phyloP scores from a whole-genome alignment of 1,139 yeast genomes.

The Blastobotrys elegans region DNA sequence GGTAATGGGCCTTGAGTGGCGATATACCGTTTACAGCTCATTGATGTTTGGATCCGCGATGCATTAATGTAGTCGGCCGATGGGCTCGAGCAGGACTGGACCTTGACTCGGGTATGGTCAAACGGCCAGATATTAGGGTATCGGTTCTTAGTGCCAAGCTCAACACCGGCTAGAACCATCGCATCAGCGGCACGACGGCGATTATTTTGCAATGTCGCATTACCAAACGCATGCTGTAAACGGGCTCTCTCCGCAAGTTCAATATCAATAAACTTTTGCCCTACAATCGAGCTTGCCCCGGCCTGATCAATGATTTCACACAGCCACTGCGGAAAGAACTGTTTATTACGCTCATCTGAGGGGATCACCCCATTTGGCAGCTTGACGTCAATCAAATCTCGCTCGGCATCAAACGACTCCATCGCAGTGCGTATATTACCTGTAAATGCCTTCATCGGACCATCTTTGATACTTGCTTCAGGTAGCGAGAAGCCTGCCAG shows the following conservation, averaged over 20 bases:
- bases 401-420: constrained; percentile 18
- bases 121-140: constrained; percentile 80
- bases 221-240: constrained; percentile 29
- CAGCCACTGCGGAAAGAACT: constrained; percentile 36
- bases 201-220: neutral
- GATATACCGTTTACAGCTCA: constrained; percentile 46
- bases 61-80: constrained; percentile 57
- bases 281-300: constrained; percentile 32
- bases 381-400: constrained; percentile 21
- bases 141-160: constrained; percentile 64
- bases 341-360: constrained; percentile 2
- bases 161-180: constrained; percentile 51
- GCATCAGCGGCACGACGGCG: neutral
- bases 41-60: constrained; percentile 42
- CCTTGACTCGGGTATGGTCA: constrained; percentile 70
- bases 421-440: constrained; percentile 24
- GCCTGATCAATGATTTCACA: constrained; percentile 26
- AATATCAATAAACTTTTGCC: constrained; percentile 35
- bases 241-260: constrained; percentile 38
- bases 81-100: constrained; percentile 26
- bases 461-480: constrained; percentile 21
- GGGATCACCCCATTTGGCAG: constrained; percentile 18
- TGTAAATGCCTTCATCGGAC: constrained; percentile 27
- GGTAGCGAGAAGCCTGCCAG: constrained; percentile 30
- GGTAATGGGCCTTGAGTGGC: constrained; percentile 87